Conservation (phyloP, 495 filamentous ascomycete species). For the Bacidia gigantensis region DNA sequence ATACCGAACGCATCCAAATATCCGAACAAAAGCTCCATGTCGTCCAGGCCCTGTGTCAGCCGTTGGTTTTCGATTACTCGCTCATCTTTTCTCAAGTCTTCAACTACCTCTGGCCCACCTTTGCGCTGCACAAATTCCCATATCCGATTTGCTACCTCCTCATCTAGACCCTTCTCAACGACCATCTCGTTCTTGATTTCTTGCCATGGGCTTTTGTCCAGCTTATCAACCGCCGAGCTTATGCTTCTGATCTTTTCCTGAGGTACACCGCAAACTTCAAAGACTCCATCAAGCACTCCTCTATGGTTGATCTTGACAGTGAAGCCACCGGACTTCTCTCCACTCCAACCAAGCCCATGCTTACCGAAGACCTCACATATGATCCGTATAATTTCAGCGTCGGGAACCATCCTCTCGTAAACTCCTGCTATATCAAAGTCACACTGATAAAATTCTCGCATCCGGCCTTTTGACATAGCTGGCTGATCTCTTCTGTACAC, state of each 20-base stretch:
- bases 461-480: constrained; percentile 74
- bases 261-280: constrained; percentile 81
- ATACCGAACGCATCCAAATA: constrained; percentile 69
- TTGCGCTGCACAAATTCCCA: constrained; percentile 64
- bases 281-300: constrained; percentile 87
- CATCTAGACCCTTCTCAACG: constrained; percentile 72
- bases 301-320: constrained; percentile 94
- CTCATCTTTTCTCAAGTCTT: constrained; percentile 47
- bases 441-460: constrained; percentile 97
- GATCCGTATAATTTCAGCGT: constrained; percentile 83
- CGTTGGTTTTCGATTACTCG: constrained; percentile 50
- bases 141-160: constrained; percentile 67
- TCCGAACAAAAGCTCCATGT: constrained; percentile 67
- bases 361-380: constrained; percentile 72
- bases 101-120: constrained; percentile 54
- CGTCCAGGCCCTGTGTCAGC: constrained; percentile 63
- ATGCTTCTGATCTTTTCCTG: constrained; percentile 73
- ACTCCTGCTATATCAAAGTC: constrained; percentile 90
- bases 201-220: constrained; percentile 84
- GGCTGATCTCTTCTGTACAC: constrained; percentile 74
- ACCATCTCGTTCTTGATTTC: constrained; percentile 89
- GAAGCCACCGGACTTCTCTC: constrained; percentile 33
- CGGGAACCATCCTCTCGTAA: constrained; percentile 89
- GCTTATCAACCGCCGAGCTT: constrained; percentile 84
- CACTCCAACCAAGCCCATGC: constrained; percentile 48